Conservation (phyloP, 176 grass and related monocot genomes). For the bread wheat (Triticum aestivum) region IWGSC_CS_RefSeq_v2.1 NC_057801.1:277157736-277158235, state of each 20-base stretch:
- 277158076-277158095: constrained; percentile 98
- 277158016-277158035: constrained; percentile 98
- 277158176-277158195: neutral
- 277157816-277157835: constrained; percentile 87
- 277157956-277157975: constrained; percentile 23
- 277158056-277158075: constrained; percentile 98
- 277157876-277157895: constrained; percentile 96
- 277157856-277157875: constrained; percentile 98
- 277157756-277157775: neutral
- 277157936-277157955: neutral
- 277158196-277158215: neutral
- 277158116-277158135: constrained; percentile 97
- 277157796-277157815: neutral
- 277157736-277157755: constrained; percentile 95
- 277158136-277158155: constrained; percentile 99
- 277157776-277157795: constrained; percentile 23
- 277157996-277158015: constrained; percentile 5
- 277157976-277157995: constrained; percentile 6
- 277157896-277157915: constrained; percentile 99
- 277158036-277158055: constrained; percentile 99
- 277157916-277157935: constrained; percentile 42
- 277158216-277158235: neutral
- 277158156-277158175: constrained; percentile 27
- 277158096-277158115: constrained; percentile 98
- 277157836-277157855: constrained; percentile 98